Base-by-base conservation (phyloP, 2,329 filamentous ascomycete species). In the Fusarium irregulare region DNA sequence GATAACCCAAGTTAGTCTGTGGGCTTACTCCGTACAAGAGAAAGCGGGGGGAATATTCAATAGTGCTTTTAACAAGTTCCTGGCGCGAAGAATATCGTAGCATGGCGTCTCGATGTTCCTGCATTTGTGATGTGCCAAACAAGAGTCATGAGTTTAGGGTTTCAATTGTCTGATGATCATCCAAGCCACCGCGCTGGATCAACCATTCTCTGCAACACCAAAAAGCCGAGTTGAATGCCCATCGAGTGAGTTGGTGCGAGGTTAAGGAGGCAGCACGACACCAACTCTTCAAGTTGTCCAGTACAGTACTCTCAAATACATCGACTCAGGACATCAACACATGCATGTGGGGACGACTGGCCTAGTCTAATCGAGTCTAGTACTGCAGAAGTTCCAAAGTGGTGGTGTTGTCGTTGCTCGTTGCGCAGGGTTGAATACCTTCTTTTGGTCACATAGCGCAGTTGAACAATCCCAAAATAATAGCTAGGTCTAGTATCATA, bases 401-500 rank as follows among this genome's bases (percentile, higher is more conserved):
- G 49, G 16, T 64, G 59, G 50, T 58, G 50, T 51, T n/a, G 60
- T 61, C 63, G 60, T 64, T 59, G 67, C 57, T 60, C 61, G 41
- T 62, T 61, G 57, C 64, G 58, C 69, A 70, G 66, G 64, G 66
- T 66, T 59, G 37, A 56, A 70, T 58, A n/a, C 18, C 67, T 58
- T 14, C 46, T 63, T 53, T 56, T 67, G 54, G 61, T 70, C 56
- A 61, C 61, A 56, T 70, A 70, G 62, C 53, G 67, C 23, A 51
- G 13, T 63, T 46, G 53, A 16, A 16, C 37, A 62, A 50, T 60
- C 67, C 63, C 58, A 68, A 71, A 71, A 54, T 42, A 63, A 56
- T 58, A 49, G 32, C 46, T 44, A 57, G 60, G 71, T 58, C 66
- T 71, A 62, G 72, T 71, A 72, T 66, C 72, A 74, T 73, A 62